Percentiles rank a stretch among this genome's conserved stretches.
Conservation (phyloP, 148 eudicot species). For the Silene latifolia region DNA sequence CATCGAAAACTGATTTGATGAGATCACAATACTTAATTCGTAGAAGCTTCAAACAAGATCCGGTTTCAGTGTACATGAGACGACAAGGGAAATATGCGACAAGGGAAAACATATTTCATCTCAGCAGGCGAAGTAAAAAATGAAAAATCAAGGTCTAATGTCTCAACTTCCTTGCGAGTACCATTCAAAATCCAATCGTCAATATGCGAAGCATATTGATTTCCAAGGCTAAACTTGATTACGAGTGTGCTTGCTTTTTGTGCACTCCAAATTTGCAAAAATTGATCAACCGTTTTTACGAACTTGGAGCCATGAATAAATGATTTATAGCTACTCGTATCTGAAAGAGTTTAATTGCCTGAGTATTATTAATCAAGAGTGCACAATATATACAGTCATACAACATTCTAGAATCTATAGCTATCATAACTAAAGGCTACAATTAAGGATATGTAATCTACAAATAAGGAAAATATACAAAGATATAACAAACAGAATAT, state of each 20-base stretch:
- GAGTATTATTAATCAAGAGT: no score
- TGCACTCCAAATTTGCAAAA: neutral
- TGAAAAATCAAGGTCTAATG: neutral
- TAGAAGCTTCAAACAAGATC: no score
- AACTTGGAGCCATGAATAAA: neutral
- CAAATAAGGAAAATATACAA: no score
- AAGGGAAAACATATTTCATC: neutral
- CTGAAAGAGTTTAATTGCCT: no score
- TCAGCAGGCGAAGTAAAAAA: neutral
- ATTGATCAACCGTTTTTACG: slow-evolving; percentile 3
- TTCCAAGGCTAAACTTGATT: neutral
- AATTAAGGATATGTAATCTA: no score
- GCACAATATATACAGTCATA: no score
- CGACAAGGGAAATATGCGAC: no score
- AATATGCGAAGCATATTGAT: slow-evolving; percentile 5
- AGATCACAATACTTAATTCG: no score
- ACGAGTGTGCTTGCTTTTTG: neutral
- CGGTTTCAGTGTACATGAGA: neutral
- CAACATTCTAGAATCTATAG: no score
- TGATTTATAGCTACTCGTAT: neutral
- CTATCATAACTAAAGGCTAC: no score
- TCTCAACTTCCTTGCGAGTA: slow-evolving; percentile 4
- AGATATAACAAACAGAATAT: no score
- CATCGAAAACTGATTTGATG: no score
- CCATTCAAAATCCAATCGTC: neutral